phyloP scores from a whole-genome alignment of 2,329 filamentous ascomycete species.

The Stemphylium vesicarium region DNA sequence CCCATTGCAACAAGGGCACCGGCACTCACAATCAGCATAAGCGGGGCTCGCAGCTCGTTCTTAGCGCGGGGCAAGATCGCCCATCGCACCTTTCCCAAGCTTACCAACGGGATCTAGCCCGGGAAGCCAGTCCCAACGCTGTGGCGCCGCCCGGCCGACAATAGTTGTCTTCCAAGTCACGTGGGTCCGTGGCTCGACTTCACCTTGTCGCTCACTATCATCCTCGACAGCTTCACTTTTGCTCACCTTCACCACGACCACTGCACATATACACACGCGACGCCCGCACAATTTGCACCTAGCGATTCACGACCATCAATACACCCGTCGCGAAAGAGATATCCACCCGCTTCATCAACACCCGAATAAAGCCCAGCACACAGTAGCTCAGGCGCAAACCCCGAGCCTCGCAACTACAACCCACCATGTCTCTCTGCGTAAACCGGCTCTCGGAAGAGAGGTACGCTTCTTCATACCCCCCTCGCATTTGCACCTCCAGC shows the following conservation, averaged over 20 bases:
- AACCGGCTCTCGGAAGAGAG: conserved; percentile 64
- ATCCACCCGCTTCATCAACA: not conserved
- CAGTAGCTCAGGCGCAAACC: conserved; percentile 13
- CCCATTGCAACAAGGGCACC: not conserved
- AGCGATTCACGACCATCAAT: not conserved
- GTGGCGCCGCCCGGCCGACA: conserved; percentile 10
- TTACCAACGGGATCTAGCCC: conserved; percentile 16
- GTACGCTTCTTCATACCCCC: conserved; percentile 20
- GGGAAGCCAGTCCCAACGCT: conserved; percentile 7
- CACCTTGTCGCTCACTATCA: conserved; percentile 10
- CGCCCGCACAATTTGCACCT: not conserved
- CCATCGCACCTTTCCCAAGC: conserved; percentile 7
- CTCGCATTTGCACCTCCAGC: not conserved
- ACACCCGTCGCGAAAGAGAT: not conserved
- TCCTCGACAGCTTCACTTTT: conserved; percentile 1
- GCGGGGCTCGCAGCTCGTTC: conserved; percentile 17
- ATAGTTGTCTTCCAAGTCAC: conserved; percentile 32
- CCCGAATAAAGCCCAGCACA: not conserved
- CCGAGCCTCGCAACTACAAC: conserved; percentile 6
- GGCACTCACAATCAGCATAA: conserved; percentile 13
- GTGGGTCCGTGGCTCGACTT: conserved; percentile 25
- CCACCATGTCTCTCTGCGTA: conserved; percentile 80
- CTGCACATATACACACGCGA: conserved; percentile 6
- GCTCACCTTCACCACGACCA: conserved; percentile 24
- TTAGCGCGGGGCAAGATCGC: conserved; percentile 30